phyloP scores from a whole-genome alignment of 768 basidiomycete genomes.

The Bullera alba region DNA sequence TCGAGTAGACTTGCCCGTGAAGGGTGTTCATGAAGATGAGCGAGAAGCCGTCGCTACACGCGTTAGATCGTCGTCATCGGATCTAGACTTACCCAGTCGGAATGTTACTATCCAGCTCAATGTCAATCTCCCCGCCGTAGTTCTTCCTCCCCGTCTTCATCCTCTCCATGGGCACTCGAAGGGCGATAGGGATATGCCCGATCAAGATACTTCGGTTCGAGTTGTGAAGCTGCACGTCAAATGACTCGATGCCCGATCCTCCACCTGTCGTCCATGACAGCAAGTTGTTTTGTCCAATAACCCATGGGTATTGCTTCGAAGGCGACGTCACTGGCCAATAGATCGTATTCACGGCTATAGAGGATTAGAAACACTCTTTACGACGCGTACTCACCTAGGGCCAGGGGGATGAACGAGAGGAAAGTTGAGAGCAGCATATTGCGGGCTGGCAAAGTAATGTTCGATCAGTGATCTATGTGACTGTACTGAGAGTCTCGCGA shows the following conservation, averaged over 20 bases:
- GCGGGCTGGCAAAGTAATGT: too few relatives aligned
- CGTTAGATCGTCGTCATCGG: neutral
- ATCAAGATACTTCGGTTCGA: slow-evolving; percentile 34
- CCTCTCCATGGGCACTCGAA: slow-evolving; percentile 40
- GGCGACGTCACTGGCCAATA: slow-evolving; percentile 42
- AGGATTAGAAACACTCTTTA: neutral
- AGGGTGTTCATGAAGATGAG: slow-evolving; percentile 44
- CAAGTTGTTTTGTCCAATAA: slow-evolving; percentile 37
- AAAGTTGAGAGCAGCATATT: neutral
- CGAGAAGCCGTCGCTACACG: slow-evolving; percentile 32
- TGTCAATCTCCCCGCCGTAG: slow-evolving; percentile 41
- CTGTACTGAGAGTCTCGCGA: too few relatives aligned
- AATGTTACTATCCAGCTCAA: slow-evolving; percentile 27
- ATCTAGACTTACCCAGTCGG: slow-evolving; percentile 26
- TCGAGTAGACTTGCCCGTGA: slow-evolving; percentile 38
- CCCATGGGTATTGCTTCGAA: slow-evolving; percentile 29
- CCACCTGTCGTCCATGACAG: slow-evolving; percentile 40
- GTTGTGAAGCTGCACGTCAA: slow-evolving; percentile 45
- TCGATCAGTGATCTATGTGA: too few relatives aligned
- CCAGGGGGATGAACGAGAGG: slow-evolving; percentile 1
- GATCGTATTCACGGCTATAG: slow-evolving; percentile 26
- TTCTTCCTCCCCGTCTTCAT: slow-evolving; percentile 32
- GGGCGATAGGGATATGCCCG: slow-evolving; percentile 39
- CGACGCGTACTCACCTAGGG: slow-evolving; percentile 1
- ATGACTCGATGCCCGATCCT: slow-evolving; percentile 38